Evolutionary conservation across 176 grass and related monocot genomes (phyloP), one percentile per base, ranked within the genome.

Genomic region (Miscanthus lutarioriparius): DNA sequence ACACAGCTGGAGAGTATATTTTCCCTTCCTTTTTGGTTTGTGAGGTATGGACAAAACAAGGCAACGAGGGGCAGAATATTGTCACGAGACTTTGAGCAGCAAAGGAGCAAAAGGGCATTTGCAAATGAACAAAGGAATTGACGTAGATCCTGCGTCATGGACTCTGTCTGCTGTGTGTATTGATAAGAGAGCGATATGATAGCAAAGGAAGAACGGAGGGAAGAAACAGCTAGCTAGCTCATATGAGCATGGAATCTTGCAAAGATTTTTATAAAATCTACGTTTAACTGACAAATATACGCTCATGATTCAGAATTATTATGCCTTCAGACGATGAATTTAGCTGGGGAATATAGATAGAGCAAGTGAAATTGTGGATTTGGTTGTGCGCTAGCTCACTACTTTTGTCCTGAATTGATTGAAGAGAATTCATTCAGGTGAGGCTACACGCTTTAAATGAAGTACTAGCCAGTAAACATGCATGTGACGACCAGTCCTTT

Each of bases 11-110:
- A 30, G 49, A 81, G 49, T 82, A 45, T 69, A 32, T 35, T 67
- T 81, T 67, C 40, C 35, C 54, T 72, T 47, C 11, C 32, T 70
- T 37, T 51, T 70, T 19, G 74, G 75, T 75, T 87, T 90, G 79
- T 30, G 80, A 83, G 80, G 30, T 79, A 75, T 33, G 74, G 84
- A 90, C 89, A 83, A 90, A 90, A 38, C 25, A 73, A 90, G 75
- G 84, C 84, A 90, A 75, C 71, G 54, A 61, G 66, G 71, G 71
- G 61, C 47, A 53, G 84, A 87, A 90, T 84, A 84, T 90, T 80
- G 83, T 64, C 84, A 84, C 56, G 67, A 79, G 75, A 70, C 69
- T 75, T 75, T 44, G 75, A 19, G 62, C 28, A 69, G 73, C 56
- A 67, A 73, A 49, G 67, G 64, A 48, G 79, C 58, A 65, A 82